Evolutionary conservation across 2,329 filamentous ascomycete species (phyloP).

Genomic region (Paecilomyces sp.): DNA sequence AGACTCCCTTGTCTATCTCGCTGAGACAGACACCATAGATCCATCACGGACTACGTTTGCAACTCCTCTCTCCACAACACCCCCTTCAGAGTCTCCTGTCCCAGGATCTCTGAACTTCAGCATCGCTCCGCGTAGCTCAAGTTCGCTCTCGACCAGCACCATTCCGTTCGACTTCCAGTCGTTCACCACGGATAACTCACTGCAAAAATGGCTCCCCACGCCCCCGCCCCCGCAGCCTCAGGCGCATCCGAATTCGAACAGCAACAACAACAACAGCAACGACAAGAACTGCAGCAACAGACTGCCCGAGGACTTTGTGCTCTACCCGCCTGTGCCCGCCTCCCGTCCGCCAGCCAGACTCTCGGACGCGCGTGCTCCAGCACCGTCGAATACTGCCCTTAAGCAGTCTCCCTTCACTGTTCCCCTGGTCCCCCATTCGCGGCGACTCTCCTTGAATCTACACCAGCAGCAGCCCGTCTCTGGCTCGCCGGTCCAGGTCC

Average conservation of each 20-base stretch:
- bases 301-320: conserved; percentile 37
- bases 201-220: conserved; percentile 42
- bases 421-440: conserved; percentile 25
- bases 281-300: conserved; percentile 6
- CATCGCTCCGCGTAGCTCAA: conserved; percentile 36
- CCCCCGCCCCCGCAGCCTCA: conserved; percentile 35
- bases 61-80: conserved; percentile 17
- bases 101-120: conserved; percentile 40
- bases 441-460: conserved; percentile 29
- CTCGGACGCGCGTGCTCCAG: conserved; percentile 27
- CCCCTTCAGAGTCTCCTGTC: conserved; percentile 36
- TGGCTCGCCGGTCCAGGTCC: conserved; percentile 29
- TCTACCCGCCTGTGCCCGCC: conserved; percentile 28
- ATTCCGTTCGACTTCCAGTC: conserved; percentile 38
- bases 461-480: conserved; percentile 29
- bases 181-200: conserved; percentile 43
- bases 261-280: conserved; percentile 9
- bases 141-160: conserved; percentile 26
- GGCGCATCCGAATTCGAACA: conserved; percentile 28
- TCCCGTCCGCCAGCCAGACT: conserved; percentile 24
- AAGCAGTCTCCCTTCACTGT: conserved; percentile 18
- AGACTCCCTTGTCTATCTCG: conserved; percentile 26
- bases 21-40: conserved; percentile 36
- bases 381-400: conserved; percentile 30
- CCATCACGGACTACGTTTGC: conserved; percentile 21